These are phyloP conservation scores for Leonotis leonurus DNA, from an alignment of 257 asterid genomes.

Conservation along the genomic window DNA sequence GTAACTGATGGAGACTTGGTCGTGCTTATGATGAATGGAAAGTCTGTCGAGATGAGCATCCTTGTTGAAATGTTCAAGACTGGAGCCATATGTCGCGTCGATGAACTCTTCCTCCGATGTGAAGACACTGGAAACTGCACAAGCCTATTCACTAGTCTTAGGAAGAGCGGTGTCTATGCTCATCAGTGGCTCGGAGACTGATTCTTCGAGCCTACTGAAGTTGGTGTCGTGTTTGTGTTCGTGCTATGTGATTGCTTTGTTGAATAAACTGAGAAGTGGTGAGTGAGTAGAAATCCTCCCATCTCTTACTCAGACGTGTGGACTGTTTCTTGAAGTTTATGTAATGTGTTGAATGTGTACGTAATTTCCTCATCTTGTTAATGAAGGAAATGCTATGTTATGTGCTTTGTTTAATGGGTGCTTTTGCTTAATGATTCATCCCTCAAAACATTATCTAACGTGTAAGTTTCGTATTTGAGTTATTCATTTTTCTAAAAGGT, in stretches of 20 bases:
- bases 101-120: constrained; percentile 64
- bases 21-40: constrained; percentile 60
- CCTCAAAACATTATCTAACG: too few relatives aligned
- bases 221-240: constrained; percentile 7
- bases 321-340: not conserved
- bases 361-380: constrained; percentile 10
- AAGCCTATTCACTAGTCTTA: constrained; percentile 38
- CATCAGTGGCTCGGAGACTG: constrained; percentile 56
- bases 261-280: constrained; percentile 21
- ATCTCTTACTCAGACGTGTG: not conserved
- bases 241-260: not conserved
- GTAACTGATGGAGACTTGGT: constrained; percentile 48
- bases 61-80: constrained; percentile 42
- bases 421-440: not conserved
- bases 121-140: constrained; percentile 42
- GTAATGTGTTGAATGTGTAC: constrained; percentile 6
- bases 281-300: constrained; percentile 16
- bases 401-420: constrained; percentile 2
- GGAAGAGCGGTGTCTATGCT: constrained; percentile 60
- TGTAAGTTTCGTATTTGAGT: too few relatives aligned
- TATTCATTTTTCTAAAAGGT: too few relatives aligned
- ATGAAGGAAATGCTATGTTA: constrained; percentile 1
- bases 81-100: constrained; percentile 57
- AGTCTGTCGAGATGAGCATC: constrained; percentile 39
- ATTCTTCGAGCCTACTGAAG: not conserved